phyloP scores from a whole-genome alignment of 371 early-diverging fungal genomes.

The Actinomortierella ambigua region DNA sequence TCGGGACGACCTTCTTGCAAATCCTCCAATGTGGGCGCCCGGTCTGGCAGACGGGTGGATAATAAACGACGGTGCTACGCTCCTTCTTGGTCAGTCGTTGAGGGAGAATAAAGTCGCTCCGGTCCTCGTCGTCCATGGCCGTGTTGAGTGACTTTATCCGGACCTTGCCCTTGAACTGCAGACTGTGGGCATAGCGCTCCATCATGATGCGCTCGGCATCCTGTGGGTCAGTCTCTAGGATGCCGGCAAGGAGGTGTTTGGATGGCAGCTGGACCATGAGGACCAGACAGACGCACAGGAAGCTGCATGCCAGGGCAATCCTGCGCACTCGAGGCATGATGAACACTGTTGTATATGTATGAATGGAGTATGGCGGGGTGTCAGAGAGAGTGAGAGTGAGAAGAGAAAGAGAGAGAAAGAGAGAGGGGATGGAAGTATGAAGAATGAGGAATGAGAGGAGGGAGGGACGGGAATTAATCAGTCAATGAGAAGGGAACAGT shows the following conservation, averaged over 20 bases:
- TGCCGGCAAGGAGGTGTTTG: slow-evolving; percentile 25
- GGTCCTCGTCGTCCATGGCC: slow-evolving; percentile 36
- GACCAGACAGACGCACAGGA: slow-evolving; percentile 36
- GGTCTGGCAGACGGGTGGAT: slow-evolving; percentile 54
- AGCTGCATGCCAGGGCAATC: slow-evolving; percentile 38
- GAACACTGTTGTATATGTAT: too few species aligned
- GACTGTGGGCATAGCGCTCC: slow-evolving; percentile 44
- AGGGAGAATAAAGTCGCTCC: slow-evolving; percentile 25
- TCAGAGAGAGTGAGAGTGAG: background rate
- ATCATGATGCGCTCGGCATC: slow-evolving; percentile 47
- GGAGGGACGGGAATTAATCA: too few species aligned
- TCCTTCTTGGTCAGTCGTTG: slow-evolving; percentile 36
- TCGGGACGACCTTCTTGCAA: slow-evolving; percentile 60
- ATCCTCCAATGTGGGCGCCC: slow-evolving; percentile 43
- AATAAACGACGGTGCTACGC: slow-evolving; percentile 49
- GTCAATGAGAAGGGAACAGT: too few species aligned
- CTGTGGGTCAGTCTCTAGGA: slow-evolving; percentile 42
- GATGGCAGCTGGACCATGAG: slow-evolving; percentile 32
- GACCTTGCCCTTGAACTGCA: slow-evolving; percentile 44
- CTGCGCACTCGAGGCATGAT: slow-evolving; percentile 47
- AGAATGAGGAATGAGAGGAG: background rate
- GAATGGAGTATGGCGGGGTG: too few species aligned
- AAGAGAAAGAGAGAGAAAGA: background rate
- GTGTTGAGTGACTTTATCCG: slow-evolving; percentile 43
- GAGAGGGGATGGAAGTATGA: background rate